Evolutionary conservation across 495 filamentous ascomycete genomes (phyloP), one percentile per base, ranked within the genome.

Genomic region (Corynascus novoguineensis): DNA sequence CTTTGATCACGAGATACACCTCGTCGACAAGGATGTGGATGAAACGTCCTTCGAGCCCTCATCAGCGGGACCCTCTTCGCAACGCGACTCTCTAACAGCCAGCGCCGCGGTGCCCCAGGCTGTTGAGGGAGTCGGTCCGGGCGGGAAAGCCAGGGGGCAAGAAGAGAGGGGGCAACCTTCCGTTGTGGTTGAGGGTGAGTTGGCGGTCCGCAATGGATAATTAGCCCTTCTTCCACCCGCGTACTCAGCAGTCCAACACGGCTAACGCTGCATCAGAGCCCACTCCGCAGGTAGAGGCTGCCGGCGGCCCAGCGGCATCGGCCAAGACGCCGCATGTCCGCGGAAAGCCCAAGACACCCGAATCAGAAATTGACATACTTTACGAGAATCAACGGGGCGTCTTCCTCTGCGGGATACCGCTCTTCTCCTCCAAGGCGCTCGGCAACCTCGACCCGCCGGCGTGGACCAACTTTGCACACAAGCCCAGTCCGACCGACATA

Each of bases 351-450:
- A 69, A 63, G 57, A 59, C 64, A 8, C 63, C 63, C 22, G 85
- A 88, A 59, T 73, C 81, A 3, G 81, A 76, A 12, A 81, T 98
- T 28, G 95, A 99, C 57, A 81, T 97, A 11, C 80, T 99, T 8
- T 97, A 96, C 66, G 95, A 99, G 71, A 97, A 99, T 67, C 85
- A 95, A 67, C 78, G 89, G 17, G 89, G 89, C 19, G 73, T 79
- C 32, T 97, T 96, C 65, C 71, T 92, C 55, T 97, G 91, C 67
- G 95, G 95, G 14, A 83, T 92, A 9, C 85, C 93, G 0, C 79
- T 92, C 15, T 99, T 96, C 73, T 95, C 91, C 2, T 78, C 84
- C 19, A 85, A 84, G 47, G 90, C 91, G 3, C 81, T 99, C 5
- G 85, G 95, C 17, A 90, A 89, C 63, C 79, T 95, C 49, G 95